Evolutionary conservation across 176 grass and related monocot species (phyloP).

Genomic region (Oryza glaberrima): DNA sequence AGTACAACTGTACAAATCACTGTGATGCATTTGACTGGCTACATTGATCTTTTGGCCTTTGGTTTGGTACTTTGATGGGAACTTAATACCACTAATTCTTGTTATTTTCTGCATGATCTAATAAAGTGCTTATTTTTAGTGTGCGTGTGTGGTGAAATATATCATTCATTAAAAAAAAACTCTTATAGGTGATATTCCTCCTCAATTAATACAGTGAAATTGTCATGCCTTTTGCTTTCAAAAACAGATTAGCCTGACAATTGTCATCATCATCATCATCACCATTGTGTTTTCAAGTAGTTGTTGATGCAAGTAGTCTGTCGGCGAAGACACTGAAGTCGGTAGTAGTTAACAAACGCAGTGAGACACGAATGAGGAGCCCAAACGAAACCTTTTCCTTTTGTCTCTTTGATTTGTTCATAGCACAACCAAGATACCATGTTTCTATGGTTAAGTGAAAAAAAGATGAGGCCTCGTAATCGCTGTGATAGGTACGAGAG

Average conservation of each 20-base stretch:
- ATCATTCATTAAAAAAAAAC: not conserved
- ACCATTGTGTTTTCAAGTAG: not conserved
- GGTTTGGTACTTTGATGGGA: not conserved
- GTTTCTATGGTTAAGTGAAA: not conserved
- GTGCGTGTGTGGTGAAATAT: not conserved
- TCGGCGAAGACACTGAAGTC: not conserved
- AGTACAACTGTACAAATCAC: not conserved
- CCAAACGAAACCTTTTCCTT: slow-evolving; percentile 6
- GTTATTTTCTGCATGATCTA: not conserved
- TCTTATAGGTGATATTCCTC: not conserved
- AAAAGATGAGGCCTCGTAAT: slow-evolving; percentile 5
- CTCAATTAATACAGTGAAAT: too few species aligned
- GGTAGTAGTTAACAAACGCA: slow-evolving; percentile 13
- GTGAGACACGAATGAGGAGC: not conserved
- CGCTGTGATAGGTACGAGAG: slow-evolving; percentile 32
- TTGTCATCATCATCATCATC: not conserved
- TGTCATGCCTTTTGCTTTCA: too few species aligned
- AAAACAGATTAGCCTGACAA: not conserved
- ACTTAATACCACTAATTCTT: not conserved
- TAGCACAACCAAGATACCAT: not conserved
- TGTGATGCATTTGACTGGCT: not conserved
- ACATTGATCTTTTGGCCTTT: not conserved
- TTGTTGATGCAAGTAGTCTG: not conserved
- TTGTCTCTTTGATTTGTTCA: slow-evolving; percentile 22
- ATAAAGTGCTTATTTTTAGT: not conserved